Evolutionary conservation across 2,329 filamentous ascomycete genomes (phyloP), one percentile per base, ranked within the genome.

Genomic region (Botrytis elliptica): DNA sequence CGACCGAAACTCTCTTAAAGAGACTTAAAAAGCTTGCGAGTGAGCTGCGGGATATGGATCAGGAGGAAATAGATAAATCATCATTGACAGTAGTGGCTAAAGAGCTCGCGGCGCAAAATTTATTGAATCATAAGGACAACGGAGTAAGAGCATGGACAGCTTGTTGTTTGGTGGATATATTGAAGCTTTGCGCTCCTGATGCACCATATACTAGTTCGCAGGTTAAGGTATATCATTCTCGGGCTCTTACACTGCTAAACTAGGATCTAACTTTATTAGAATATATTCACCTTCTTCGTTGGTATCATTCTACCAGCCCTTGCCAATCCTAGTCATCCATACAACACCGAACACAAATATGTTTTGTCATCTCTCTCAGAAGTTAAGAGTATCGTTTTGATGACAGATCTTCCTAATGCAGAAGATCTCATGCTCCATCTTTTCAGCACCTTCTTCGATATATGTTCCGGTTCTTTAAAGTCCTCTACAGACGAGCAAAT

Each of bases 331-430:
- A 91, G 91, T 57, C 92, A 97, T 81, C 91, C 95, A 16, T 98
- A 98, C 85, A 95, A 97, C 83, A 91, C 90, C 75, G 95, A 98
- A 83, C 94, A 99, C 84, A 91, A 96, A 83, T 96, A 97, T 80
- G 93, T 98, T 75, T 86, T 99, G 75, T 90, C 91, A 75, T 98
- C 95, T 29, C 88, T 99, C 44, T 91, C 94, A 73, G 94, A 97
- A 78, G 93, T 97, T 78, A 97, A 98, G 86, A 98, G 94, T 83
- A 93, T 99, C 60, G 89, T 98, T 14, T 89, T 99, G 59, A 88
- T 99, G 77, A 92, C 93, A 75, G 96, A 99, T 79, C 89, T 98
- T 57, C 91, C 94, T 40, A 91, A 92, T 73, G 89, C 93, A 70
- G 94, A 97, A 73, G 88, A 90, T 44, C 88, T 98, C 63, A 90